Evolutionary conservation across 371 early-diverging fungal genomes (phyloP).

Genomic region (Apophysomyces trapeziformis): DNA sequence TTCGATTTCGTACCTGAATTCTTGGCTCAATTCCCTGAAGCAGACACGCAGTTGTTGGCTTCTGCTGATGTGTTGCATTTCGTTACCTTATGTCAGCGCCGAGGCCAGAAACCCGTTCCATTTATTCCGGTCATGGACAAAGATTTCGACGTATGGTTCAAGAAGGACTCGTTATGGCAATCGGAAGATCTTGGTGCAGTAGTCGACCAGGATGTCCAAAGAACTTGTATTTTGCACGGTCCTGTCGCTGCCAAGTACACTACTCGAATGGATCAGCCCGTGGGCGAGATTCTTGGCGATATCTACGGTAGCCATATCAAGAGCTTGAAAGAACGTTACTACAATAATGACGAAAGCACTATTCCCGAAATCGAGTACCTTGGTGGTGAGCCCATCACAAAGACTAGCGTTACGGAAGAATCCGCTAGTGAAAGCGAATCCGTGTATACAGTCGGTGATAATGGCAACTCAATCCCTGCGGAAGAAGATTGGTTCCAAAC

Average conservation of each 20-base stretch:
- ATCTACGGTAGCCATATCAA: slow-evolving; percentile 87
- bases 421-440: slow-evolving; percentile 43
- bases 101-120: slow-evolving; percentile 89
- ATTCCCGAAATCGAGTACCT: slow-evolving; percentile 88
- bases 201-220: slow-evolving; percentile 87
- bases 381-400: slow-evolving; percentile 60
- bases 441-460: slow-evolving; percentile 61
- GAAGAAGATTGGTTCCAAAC: slow-evolving; percentile 75
- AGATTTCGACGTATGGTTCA: slow-evolving; percentile 93
- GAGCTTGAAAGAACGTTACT: slow-evolving; percentile 78
- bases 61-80: slow-evolving; percentile 94
- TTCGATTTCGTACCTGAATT: slow-evolving; percentile 71
- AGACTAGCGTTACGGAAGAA: slow-evolving; percentile 23
- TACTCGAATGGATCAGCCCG: slow-evolving; percentile 84
- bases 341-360: slow-evolving; percentile 61
- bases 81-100: slow-evolving; percentile 79
- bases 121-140: slow-evolving; percentile 93
- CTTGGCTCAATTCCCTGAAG: slow-evolving; percentile 80
- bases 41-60: slow-evolving; percentile 78
- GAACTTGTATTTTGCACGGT: slow-evolving; percentile 95
- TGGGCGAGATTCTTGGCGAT: slow-evolving; percentile 86
- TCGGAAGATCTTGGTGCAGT: slow-evolving; percentile 92
- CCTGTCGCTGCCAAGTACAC: slow-evolving; percentile 89
- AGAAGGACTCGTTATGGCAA: slow-evolving; percentile 98
- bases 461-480: slow-evolving; percentile 65